phyloP scores from a whole-genome alignment of 495 filamentous ascomycete species.

The Neurospora hispaniola region DNA sequence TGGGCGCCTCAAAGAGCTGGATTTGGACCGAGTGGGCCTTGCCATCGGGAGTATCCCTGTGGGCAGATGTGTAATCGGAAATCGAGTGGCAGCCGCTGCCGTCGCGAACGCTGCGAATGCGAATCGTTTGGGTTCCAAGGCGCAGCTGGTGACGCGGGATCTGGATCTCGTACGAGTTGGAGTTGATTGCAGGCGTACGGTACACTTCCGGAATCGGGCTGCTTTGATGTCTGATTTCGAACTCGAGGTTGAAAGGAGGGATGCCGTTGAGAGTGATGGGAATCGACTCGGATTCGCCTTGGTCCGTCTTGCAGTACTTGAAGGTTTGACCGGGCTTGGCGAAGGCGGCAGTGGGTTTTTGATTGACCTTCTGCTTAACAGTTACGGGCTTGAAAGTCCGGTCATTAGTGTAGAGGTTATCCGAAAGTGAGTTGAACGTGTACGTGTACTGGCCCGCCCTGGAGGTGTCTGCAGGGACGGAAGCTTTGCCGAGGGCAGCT shows the following conservation, averaged over 20 bases:
- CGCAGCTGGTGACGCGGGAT: conserved; percentile 76
- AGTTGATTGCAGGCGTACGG: conserved; percentile 62
- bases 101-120: conserved; percentile 81
- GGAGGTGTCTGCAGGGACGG: conserved; percentile 72
- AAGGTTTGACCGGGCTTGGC: conserved; percentile 84
- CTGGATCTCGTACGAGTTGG: conserved; percentile 61
- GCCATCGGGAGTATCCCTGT: conserved; percentile 37
- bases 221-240: conserved; percentile 84
- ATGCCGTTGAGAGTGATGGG: conserved; percentile 71
- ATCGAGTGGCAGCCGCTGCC: conserved; percentile 67
- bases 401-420: conserved; percentile 73
- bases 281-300: conserved; percentile 71
- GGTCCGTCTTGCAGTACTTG: conserved; percentile 81
- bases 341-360: conserved; percentile 70
- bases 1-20: conserved; percentile 81
- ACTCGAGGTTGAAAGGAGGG: conserved; percentile 82
- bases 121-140: conserved; percentile 74
- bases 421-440: conserved; percentile 67
- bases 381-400: conserved; percentile 52
- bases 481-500: conserved; percentile 56
- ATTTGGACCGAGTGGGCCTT: conserved; percentile 68
- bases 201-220: conserved; percentile 70
- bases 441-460: conserved; percentile 78
- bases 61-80: neutral
- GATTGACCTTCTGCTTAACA: conserved; percentile 71